Evolutionary conservation across 768 basidiomycete genomes (phyloP).

Genomic region (Paxillus ammoniavirescens): DNA sequence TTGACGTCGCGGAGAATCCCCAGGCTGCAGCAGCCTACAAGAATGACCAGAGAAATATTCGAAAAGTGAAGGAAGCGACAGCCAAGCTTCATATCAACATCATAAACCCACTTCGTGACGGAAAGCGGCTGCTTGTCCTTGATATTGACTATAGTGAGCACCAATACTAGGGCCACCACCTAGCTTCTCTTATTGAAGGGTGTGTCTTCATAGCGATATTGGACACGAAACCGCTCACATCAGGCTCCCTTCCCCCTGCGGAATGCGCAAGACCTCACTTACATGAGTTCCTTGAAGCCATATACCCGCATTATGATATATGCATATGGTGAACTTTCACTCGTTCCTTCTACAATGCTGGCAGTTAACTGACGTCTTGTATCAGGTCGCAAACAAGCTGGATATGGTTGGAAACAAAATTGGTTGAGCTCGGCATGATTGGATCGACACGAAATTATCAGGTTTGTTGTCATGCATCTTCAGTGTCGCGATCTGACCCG

Average conservation of each 20-base stretch:
- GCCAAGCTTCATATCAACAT: constrained; percentile 63
- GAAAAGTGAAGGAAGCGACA: constrained; percentile 76
- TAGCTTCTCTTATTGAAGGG: background rate
- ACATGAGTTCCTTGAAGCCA: constrained; percentile 78
- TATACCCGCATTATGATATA: constrained; percentile 86
- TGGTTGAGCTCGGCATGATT: constrained; percentile 84
- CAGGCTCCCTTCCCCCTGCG: constrained; percentile 71
- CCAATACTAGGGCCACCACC: background rate
- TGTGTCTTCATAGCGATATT: constrained; percentile 56
- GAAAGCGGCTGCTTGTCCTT: constrained; percentile 80
- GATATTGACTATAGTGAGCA: constrained; percentile 84
- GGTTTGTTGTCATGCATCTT: constrained; percentile 33
- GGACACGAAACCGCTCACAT: constrained; percentile 83
- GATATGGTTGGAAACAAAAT: constrained; percentile 87
- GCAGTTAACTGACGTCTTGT: background rate
- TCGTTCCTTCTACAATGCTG: background rate
- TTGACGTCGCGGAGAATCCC: constrained; percentile 69
- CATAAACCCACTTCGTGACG: constrained; percentile 72
- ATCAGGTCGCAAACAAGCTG: constrained; percentile 83
- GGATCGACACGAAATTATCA: constrained; percentile 70
- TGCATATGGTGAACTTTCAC: constrained; percentile 66
- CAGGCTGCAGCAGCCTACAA: constrained; percentile 56
- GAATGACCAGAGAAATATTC: constrained; percentile 77
- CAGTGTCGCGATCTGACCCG: background rate
- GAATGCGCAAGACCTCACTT: constrained; percentile 84